Conservation (phyloP, 2,329 filamentous ascomycete species). For the Mycosphaerella arachidis region DNA sequence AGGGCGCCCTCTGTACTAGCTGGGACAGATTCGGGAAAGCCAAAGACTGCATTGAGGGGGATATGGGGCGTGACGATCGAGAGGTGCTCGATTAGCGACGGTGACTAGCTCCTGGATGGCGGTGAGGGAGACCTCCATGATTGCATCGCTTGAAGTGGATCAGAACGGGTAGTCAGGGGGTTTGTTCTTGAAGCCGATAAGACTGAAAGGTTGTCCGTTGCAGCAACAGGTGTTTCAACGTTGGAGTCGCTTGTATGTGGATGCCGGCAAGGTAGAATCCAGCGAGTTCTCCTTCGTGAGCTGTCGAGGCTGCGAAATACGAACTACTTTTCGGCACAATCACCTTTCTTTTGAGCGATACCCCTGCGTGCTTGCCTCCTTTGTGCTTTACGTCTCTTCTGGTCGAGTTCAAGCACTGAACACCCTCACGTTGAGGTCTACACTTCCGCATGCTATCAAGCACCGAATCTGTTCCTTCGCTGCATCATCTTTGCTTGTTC, state of each 20-base stretch:
- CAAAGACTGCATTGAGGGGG: conserved; percentile 46
- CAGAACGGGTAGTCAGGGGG: too few relatives aligned
- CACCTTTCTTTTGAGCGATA: not conserved
- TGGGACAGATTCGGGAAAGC: conserved; percentile 53
- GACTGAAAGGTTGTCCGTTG: too few relatives aligned
- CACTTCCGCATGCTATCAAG: conserved; percentile 81
- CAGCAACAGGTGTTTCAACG: too few relatives aligned
- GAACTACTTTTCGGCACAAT: not conserved
- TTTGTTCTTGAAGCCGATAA: too few relatives aligned
- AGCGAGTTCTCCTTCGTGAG: too few relatives aligned
- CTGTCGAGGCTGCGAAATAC: too few relatives aligned
- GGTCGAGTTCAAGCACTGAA: conserved; percentile 54
- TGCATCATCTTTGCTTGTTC: conserved; percentile 25
- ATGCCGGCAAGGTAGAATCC: too few relatives aligned
- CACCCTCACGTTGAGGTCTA: conserved; percentile 73
- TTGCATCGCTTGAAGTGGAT: not conserved
- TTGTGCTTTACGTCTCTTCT: not conserved
- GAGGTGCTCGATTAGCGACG: conserved; percentile 9
- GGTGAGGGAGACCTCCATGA: not conserved
- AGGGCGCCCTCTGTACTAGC: conserved; percentile 43
- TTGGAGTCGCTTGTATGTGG: too few relatives aligned
- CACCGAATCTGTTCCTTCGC: conserved; percentile 63
- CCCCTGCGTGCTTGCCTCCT: not conserved
- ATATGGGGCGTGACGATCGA: conserved; percentile 42
- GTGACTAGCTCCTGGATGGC: too few relatives aligned